Evolutionary conservation across 2,329 filamentous ascomycete genomes (phyloP).

Genomic region (Raffaelea deltoideospora): DNA sequence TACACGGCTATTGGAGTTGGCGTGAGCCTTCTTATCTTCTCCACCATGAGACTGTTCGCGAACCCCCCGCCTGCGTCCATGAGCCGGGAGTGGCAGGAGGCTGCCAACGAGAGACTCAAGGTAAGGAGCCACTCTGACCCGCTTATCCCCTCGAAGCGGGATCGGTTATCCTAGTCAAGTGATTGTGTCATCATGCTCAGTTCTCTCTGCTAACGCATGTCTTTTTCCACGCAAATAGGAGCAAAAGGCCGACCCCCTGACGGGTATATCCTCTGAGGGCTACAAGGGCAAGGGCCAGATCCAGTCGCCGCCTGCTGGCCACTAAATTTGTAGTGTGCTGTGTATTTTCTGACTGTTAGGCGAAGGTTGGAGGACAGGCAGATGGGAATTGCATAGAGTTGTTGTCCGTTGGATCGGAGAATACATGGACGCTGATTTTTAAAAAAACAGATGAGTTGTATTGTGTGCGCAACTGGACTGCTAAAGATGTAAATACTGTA

Average conservation of each 20-base stretch:
- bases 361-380: too few relatives aligned
- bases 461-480: too few relatives aligned
- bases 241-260: slow-evolving; percentile 77
- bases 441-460: too few relatives aligned
- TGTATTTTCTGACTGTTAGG: too few relatives aligned
- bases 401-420: too few relatives aligned
- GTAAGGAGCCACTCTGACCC: slow-evolving; percentile 34
- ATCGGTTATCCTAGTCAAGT: too few relatives aligned
- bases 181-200: too few relatives aligned
- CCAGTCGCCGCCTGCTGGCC: slow-evolving; percentile 47
- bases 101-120: slow-evolving; percentile 84
- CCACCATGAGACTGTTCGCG: slow-evolving; percentile 54
- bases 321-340: slow-evolving; percentile 21
- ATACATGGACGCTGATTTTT: too few relatives aligned
- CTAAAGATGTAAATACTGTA: slow-evolving; percentile 19
- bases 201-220: slow-evolving; percentile 9
- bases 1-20: slow-evolving; percentile 56
- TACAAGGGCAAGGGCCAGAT: slow-evolving; percentile 68
- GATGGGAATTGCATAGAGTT: too few relatives aligned
- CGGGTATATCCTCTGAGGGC: slow-evolving; percentile 63
- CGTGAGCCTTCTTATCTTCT: slow-evolving; percentile 58
- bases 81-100: slow-evolving; percentile 95
- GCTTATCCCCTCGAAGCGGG: too few relatives aligned
- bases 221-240: slow-evolving; percentile 30
- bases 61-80: slow-evolving; percentile 67